A percentile compares a stretch with the other conserved stretches of the same genome.
These are phyloP conservation scores for Pseudofabraea citricarpa DNA, from an alignment of 2,329 filamentous ascomycete genomes.

Conservation along the genomic window DNA sequence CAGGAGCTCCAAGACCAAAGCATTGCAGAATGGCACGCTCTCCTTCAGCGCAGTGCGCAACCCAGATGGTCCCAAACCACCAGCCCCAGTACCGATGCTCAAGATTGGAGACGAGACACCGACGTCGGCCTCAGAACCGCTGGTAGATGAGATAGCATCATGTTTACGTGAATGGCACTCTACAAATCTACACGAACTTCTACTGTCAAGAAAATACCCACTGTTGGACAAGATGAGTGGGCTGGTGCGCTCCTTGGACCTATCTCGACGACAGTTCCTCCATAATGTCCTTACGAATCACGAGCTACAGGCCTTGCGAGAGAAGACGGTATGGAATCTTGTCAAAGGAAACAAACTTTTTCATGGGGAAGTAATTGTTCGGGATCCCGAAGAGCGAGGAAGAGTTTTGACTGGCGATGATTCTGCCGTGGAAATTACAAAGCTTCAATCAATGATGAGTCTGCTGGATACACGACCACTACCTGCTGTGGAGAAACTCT, in stretches of 20 bases:
- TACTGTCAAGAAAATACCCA: conserved; percentile 77
- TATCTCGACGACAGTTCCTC: conserved; percentile 81
- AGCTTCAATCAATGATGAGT: conserved; percentile 93
- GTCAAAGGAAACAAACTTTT: conserved; percentile 93
- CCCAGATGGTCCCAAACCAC: conserved; percentile 67
- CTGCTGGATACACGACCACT: conserved; percentile 79
- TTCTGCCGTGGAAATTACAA: conserved; percentile 86
- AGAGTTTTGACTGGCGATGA: conserved; percentile 88
- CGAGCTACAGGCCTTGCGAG: conserved; percentile 75
- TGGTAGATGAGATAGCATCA: conserved; percentile 96
- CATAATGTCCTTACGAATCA: conserved; percentile 88
- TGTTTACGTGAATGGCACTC: conserved; percentile 98
- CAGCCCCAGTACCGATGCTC: conserved; percentile 92
- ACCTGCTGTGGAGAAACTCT: conserved; percentile 56
- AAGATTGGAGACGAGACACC: conserved; percentile 97
- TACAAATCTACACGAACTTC: conserved; percentile 87
- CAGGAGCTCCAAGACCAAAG: conserved; percentile 16
- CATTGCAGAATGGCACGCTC: conserved; percentile 27
- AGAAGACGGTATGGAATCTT: conserved; percentile 92
- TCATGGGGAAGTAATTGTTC: conserved; percentile 88
- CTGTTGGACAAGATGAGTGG: conserved; percentile 76
- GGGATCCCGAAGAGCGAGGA: conserved; percentile 78
- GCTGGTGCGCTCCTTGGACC: conserved; percentile 77
- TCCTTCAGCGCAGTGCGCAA: conserved; percentile 52
- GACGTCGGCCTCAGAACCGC: conserved; percentile 79